Evolutionary conservation across 78 protist genomes (phyloP).

Genomic region (Salpingoeca rosetta): DNA sequence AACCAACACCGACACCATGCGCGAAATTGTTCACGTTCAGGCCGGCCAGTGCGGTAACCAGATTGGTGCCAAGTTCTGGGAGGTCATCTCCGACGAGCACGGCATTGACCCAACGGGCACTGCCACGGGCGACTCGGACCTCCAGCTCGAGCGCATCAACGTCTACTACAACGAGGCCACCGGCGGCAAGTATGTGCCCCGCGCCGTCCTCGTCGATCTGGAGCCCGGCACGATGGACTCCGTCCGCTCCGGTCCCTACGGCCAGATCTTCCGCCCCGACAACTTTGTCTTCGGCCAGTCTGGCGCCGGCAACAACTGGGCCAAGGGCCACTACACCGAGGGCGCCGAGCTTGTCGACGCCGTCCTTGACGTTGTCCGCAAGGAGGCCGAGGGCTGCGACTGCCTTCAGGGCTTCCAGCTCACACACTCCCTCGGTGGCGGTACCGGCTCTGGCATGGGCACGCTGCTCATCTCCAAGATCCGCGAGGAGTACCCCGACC

Average conservation of each 20-base stretch:
- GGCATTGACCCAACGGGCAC: constrained; percentile 89
- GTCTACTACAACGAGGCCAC: constrained; percentile 95
- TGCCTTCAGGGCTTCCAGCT: constrained; percentile 98
- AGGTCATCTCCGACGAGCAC: constrained; percentile 91
- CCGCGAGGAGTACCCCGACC: constrained; percentile 94
- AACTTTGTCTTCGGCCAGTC: constrained; percentile 80
- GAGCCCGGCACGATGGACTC: constrained; percentile 97
- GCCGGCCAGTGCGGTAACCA: constrained; percentile 98
- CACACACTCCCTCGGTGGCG: constrained; percentile 97
- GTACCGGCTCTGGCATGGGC: constrained; percentile 96
- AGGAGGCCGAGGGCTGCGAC: constrained; percentile 93
- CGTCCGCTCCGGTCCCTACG: constrained; percentile 82
- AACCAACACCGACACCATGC: constrained; percentile 65
- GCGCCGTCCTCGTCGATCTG: constrained; percentile 94
- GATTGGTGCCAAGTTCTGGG: constrained; percentile 84
- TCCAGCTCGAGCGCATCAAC: constrained; percentile 91
- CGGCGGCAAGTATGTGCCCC: constrained; percentile 90
- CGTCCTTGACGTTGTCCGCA: constrained; percentile 92
- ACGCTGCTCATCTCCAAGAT: constrained; percentile 76
- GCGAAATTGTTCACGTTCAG: constrained; percentile 92
- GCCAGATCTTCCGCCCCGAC: constrained; percentile 90
- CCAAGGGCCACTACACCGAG: constrained; percentile 97
- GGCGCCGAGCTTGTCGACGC: constrained; percentile 91
- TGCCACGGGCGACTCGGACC: constrained; percentile 76
- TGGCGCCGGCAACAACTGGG: constrained; percentile 93